A percentile compares a stretch with the other conserved stretches of the same genome.
Evolutionary conservation across 2,329 filamentous ascomycete species (phyloP).

Genomic region (Colletotrichum lini): DNA sequence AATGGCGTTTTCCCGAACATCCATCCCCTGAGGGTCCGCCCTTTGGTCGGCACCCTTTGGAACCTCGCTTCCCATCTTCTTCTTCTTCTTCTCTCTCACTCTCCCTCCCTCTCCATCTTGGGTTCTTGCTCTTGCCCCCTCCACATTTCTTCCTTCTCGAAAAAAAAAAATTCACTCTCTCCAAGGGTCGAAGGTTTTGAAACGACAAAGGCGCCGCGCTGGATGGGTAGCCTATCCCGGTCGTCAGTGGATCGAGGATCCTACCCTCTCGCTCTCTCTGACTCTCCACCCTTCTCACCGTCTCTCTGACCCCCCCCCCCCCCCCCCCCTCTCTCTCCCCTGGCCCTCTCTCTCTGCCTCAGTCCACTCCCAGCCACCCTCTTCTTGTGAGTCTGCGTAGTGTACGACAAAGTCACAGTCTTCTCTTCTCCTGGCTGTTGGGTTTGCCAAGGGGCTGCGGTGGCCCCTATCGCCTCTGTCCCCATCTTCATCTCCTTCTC

Average conservation of each 20-base stretch:
- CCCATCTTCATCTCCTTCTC: not conserved
- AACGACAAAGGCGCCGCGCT: slow-evolving; percentile 14
- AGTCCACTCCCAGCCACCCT: too few species aligned
- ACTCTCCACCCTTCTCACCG: too few species aligned
- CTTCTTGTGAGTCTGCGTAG: too few species aligned
- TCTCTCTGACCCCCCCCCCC: too few species aligned
- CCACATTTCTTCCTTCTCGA: slow-evolving; percentile 37
- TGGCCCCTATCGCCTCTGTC: not conserved
- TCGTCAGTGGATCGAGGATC: not conserved
- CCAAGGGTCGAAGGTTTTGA: slow-evolving; percentile 22
- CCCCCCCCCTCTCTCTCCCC: too few species aligned
- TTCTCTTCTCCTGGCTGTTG: slow-evolving; percentile 5
- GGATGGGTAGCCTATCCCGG: slow-evolving; percentile 18
- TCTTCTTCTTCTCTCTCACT: not conserved
- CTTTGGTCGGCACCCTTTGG: slow-evolving; percentile 11
- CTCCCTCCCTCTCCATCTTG: not conserved
- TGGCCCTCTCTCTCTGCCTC: too few species aligned
- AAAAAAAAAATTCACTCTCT: not conserved
- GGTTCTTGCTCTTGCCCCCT: not conserved
- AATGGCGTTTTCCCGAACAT: slow-evolving; percentile 40
- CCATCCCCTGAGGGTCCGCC: not conserved
- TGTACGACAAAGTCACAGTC: too few species aligned
- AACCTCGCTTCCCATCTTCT: slow-evolving; percentile 15
- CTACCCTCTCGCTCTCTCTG: not conserved
- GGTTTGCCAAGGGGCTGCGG: not conserved